These are phyloP conservation scores for Saprolegnia diclina DNA, from an alignment of 352 stramenopile species.

Conservation along the genomic window DNA sequence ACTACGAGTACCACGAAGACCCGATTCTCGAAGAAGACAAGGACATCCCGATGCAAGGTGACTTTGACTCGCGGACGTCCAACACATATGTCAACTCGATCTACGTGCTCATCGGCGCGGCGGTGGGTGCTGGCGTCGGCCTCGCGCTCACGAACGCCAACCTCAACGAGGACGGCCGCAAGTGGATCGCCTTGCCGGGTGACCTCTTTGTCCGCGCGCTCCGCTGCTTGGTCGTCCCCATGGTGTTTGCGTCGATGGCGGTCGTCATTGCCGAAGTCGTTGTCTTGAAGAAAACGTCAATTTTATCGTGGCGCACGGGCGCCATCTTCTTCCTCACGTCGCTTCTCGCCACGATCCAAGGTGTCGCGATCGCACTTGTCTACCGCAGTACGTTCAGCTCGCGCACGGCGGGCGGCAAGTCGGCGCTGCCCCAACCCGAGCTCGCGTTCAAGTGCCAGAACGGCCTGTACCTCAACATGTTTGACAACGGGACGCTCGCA, in stretches of 20 bases:
- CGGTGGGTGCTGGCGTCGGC: slow-evolving; percentile 41
- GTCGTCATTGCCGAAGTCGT: slow-evolving; percentile 54
- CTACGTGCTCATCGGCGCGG: slow-evolving; percentile 33
- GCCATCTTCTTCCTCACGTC: slow-evolving; percentile 45
- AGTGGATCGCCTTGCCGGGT: slow-evolving; percentile 52
- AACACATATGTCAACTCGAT: neutral
- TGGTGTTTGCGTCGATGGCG: slow-evolving; percentile 60
- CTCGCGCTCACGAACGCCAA: slow-evolving; percentile 40
- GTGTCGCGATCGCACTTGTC: slow-evolving; percentile 40
- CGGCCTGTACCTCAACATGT: slow-evolving; percentile 27
- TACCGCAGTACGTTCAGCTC: slow-evolving; percentile 10
- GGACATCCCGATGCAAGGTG: neutral
- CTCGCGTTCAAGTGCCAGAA: neutral
- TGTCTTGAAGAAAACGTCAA: slow-evolving; percentile 44
- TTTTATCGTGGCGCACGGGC: slow-evolving; percentile 46
- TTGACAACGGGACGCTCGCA: slow-evolving; percentile 34
- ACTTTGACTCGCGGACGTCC: neutral
- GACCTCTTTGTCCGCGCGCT: slow-evolving; percentile 55
- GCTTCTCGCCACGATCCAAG: slow-evolving; percentile 38
- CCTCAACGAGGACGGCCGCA: slow-evolving; percentile 32
- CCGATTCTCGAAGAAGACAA: slow-evolving; percentile 8
- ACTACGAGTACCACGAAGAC: slow-evolving; percentile 6
- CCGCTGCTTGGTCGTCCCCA: slow-evolving; percentile 58
- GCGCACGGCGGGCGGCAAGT: neutral
- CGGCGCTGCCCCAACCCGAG: neutral